These are phyloP conservation scores for Colletotrichum endophyticum DNA, from an alignment of 2,329 filamentous ascomycete genomes.

Conservation along the genomic window DNA sequence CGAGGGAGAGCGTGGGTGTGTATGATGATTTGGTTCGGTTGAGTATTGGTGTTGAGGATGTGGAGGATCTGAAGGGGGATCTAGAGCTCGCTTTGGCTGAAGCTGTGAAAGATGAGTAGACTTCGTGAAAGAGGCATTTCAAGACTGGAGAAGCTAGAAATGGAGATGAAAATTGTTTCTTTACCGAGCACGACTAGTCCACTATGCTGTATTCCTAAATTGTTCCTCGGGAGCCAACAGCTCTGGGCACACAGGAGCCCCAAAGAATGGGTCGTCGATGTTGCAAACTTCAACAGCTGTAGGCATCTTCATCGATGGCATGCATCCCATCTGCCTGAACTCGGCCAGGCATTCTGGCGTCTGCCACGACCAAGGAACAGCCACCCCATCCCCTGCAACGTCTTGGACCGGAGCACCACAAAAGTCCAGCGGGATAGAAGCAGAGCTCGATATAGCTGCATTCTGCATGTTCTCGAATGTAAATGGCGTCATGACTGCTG, in stretches of 20 bases:
- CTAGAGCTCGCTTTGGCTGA: not conserved
- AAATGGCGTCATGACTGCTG: fast-evolving
- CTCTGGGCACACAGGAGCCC: not conserved
- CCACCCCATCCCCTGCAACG: not conserved
- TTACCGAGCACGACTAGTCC: not conserved
- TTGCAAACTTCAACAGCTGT: not conserved
- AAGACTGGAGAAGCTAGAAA: not conserved
- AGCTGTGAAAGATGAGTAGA: not conserved
- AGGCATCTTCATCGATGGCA: not conserved
- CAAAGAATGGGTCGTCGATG: not conserved
- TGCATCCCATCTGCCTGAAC: not conserved
- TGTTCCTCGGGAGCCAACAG: not conserved
- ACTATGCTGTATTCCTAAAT: not conserved
- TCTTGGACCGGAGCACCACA: not conserved
- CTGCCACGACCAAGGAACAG: not conserved
- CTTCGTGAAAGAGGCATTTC: not conserved
- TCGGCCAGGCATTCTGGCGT: not conserved
- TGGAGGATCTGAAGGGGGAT: not conserved
- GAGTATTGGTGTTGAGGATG: not conserved
- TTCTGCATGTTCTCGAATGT: not conserved
- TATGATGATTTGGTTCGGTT: not conserved
- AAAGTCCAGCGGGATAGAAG: not conserved
- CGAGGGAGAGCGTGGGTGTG: not conserved
- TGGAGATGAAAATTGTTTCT: not conserved
- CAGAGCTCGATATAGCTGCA: not conserved